Conservation (phyloP, 169 alveolate genomes). For the Amoebophrya sp. region DNA sequence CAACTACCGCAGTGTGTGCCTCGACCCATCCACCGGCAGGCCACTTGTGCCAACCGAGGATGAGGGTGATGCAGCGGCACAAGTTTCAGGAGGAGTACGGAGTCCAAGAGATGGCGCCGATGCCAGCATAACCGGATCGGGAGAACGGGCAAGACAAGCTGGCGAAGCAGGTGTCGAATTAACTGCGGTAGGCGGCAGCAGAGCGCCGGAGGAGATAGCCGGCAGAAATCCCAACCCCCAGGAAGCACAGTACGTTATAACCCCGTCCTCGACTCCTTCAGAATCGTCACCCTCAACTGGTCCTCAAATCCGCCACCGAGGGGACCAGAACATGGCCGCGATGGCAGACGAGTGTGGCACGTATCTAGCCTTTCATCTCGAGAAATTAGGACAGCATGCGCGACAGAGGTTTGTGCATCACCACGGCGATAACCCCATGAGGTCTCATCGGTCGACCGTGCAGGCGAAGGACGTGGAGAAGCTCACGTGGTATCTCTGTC, state of each 20-base stretch:
- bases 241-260: too few relatives aligned
- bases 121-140: too few relatives aligned
- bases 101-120: too few relatives aligned
- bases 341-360: neutral
- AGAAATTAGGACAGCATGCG: neutral
- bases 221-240: neutral
- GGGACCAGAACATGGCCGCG: neutral
- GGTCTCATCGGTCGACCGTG: neutral
- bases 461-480: neutral
- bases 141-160: too few relatives aligned
- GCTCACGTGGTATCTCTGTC: neutral
- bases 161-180: neutral
- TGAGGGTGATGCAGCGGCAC: neutral
- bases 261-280: too few relatives aligned
- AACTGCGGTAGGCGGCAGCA: neutral
- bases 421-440: neutral
- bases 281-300: too few relatives aligned
- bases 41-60: neutral
- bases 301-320: too few relatives aligned
- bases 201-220: too few relatives aligned
- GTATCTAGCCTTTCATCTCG: neutral
- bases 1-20: neutral
- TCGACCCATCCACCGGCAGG: neutral
- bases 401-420: neutral
- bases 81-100: too few relatives aligned